Evolutionary conservation across 2,329 filamentous ascomycete species (phyloP), one percentile per base, ranked within the genome.

Genomic region (Colletotrichum higginsianum): DNA sequence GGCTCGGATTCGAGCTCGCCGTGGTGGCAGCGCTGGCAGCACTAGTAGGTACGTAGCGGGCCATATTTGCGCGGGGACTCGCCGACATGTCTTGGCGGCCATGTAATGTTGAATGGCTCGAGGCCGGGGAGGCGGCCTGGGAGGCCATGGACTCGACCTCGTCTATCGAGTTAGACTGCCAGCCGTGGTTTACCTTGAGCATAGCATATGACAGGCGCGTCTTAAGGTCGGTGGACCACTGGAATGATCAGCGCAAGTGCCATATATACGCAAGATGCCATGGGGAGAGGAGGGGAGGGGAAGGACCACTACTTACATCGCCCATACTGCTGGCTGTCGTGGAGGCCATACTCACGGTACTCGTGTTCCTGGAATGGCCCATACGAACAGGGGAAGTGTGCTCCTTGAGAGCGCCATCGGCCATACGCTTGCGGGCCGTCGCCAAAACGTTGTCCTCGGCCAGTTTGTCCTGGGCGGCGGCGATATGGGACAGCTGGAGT

Each of bases 151-250:
- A 90, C 82, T 96, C 94, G 40, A 96, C 89, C 81, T 96, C 93
- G 66, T 93, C 91, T 69, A 96, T 90, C 21, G 90, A 91, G 74
- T 92, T 91, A 61, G 91, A 88, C 82, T 97, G 93, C 92, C 95
- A 96, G 70, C 94, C 94, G 78, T 97, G 91, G 79, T 94, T 94
- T 50, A 98, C 93, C 82, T 98, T 98, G 79, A 97, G 89, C 89
- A 97, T 96, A 74, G 96, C 96, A 81, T 98, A 98, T 8, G 94
- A 94, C 38, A 98, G 87, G 77, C 94, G 93, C 61, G 94, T 92
- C 79, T 92, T 93, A 63, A 98, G 87, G 78, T 96, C 93, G 66
- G 91, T 89, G 50, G 94, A 94, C 65, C 94, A 84, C 93, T 95
- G 38, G 0, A 79, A 12, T 30, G 38, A 73, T 80, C 68, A 79